A percentile compares a stretch with the other conserved stretches of the same genome.
Conservation (phyloP, 1,139 yeast genomes). For the Yamadazyma triangularis region DNA sequence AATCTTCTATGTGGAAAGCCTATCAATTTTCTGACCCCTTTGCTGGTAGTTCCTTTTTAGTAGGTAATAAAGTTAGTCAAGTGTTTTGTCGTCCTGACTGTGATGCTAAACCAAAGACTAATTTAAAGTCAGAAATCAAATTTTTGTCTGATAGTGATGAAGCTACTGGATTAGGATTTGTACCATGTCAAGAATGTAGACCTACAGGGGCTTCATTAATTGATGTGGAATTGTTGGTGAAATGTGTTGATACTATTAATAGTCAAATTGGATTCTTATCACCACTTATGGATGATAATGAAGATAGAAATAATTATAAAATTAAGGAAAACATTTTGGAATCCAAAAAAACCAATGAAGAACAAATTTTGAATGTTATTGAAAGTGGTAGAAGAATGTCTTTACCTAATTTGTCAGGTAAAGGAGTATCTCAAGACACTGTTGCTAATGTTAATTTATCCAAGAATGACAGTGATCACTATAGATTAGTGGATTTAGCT, state of each 20-base stretch:
- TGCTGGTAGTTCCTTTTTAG: slow-evolving; percentile 53
- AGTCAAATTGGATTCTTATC: slow-evolving; percentile 53
- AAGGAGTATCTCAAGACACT: slow-evolving; percentile 2
- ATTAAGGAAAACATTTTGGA: slow-evolving; percentile 39
- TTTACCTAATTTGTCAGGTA: slow-evolving; percentile 21
- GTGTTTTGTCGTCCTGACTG: slow-evolving; percentile 67
- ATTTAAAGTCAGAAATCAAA: slow-evolving; percentile 39
- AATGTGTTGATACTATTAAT: slow-evolving; percentile 58
- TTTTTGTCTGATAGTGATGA: slow-evolving; percentile 37
- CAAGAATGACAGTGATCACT: slow-evolving; percentile 64
- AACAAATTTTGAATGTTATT: slow-evolving; percentile 21
- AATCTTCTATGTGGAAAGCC: slow-evolving; percentile 56
- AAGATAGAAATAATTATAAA: slow-evolving; percentile 33
- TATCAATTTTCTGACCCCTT: slow-evolving; percentile 66
- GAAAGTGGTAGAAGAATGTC: slow-evolving; percentile 16
- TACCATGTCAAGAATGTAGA: slow-evolving; percentile 53
- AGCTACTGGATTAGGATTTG: slow-evolving; percentile 44
- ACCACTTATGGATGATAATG: slow-evolving; percentile 46
- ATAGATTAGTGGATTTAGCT: slow-evolving; percentile 69
- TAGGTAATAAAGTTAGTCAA: slow-evolving; percentile 41
- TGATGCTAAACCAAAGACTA: slow-evolving; percentile 45
- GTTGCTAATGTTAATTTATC: slow-evolving; percentile 28
- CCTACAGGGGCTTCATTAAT: slow-evolving; percentile 36
- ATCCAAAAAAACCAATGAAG: slow-evolving; percentile 24
- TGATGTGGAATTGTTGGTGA: slow-evolving; percentile 49